These are phyloP conservation scores for Huiozyma sinensis DNA, from an alignment of 805 yeast genomes.

Conservation along the genomic window DNA sequence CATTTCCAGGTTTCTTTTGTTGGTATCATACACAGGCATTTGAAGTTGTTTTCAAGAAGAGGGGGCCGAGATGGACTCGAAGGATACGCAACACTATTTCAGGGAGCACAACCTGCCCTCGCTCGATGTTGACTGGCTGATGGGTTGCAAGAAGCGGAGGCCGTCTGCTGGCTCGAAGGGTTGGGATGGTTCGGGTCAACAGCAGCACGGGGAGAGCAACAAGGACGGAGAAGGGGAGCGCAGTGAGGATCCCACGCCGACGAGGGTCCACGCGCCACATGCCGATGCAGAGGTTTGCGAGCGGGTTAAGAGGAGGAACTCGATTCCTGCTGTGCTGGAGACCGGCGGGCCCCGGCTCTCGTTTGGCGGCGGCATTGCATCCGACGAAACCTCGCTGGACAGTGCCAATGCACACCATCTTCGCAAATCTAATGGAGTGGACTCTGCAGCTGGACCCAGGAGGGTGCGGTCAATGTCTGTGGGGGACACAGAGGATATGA, in stretches of 20 bases:
- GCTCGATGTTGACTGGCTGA: constrained; percentile 25
- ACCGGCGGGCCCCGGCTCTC: not conserved
- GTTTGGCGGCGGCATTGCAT: not conserved
- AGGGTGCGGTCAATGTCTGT: constrained; percentile 28
- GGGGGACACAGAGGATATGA: constrained; percentile 4
- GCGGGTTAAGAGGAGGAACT: constrained; percentile 2
- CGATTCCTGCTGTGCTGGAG: not conserved
- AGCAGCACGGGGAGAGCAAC: too few species aligned
- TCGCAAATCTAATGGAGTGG: too few species aligned
- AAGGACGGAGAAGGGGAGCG: not conserved
- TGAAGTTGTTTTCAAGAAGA: not conserved
- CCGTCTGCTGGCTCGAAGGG: not conserved
- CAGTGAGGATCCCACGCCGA: not conserved
- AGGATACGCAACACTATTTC: constrained; percentile 11
- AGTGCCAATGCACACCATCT: not conserved
- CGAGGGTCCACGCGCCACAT: not conserved
- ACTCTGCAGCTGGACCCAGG: constrained; percentile 7
- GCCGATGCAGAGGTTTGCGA: not conserved
- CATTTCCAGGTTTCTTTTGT: too few species aligned
- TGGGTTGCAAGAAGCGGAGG: constrained; percentile 9
- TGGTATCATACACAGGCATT: too few species aligned
- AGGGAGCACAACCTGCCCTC: constrained; percentile 16
- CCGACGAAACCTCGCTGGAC: not conserved
- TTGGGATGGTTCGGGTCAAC: too few species aligned
- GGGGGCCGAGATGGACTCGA: constrained; percentile 6